Conservation (phyloP, 192 early-diverging fungal species). For the Dissophora globulifera region DNA sequence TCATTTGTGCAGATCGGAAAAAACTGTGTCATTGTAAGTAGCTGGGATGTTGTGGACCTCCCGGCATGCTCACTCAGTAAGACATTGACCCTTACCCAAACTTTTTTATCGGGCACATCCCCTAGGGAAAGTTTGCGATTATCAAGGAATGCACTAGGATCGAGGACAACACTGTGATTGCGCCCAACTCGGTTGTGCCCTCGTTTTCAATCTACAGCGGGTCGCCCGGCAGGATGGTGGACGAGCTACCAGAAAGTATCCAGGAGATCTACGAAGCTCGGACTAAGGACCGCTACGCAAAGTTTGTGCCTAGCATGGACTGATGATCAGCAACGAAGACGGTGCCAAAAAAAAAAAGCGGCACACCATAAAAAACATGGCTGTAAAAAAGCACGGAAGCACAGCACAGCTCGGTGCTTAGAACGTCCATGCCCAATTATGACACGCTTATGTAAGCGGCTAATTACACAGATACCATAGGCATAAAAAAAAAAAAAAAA, state of each 20-base stretch:
- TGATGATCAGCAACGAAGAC: neutral
- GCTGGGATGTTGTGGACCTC: too few relatives aligned
- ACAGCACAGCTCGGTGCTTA: too few relatives aligned
- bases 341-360: neutral
- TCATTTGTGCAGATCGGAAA: constrained; percentile 90
- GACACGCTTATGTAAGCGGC: too few relatives aligned
- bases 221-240: constrained; percentile 81
- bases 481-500: constrained; percentile 3
- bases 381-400: too few relatives aligned
- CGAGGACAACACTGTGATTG: constrained; percentile 89
- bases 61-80: neutral
- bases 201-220: constrained; percentile 92
- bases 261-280: constrained; percentile 82
- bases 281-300: constrained; percentile 81
- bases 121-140: constrained; percentile 89
- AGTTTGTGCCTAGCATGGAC: constrained; percentile 67
- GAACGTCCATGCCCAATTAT: too few relatives aligned
- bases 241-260: constrained; percentile 89
- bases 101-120: constrained; percentile 7
- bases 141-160: constrained; percentile 95
- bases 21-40: constrained; percentile 93
- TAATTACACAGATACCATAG: too few relatives aligned
- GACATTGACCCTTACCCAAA: neutral
- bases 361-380: too few relatives aligned
- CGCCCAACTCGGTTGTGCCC: constrained; percentile 91